These are phyloP conservation scores for Gonium pectorale DNA, from an alignment of 139 green algal genomes.

Conservation along the genomic window DNA sequence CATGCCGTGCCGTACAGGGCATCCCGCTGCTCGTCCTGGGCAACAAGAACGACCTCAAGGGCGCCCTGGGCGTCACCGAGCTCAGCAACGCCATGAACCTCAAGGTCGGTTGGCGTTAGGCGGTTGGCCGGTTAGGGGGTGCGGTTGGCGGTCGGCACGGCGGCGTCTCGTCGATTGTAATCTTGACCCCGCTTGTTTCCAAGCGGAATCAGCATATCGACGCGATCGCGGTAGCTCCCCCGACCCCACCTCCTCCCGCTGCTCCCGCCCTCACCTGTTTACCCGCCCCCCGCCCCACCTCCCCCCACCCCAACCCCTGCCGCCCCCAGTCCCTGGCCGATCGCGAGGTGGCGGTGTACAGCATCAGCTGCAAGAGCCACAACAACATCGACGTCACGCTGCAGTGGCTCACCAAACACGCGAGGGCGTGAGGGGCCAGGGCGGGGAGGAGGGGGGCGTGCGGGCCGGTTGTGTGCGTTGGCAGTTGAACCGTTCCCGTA, in stretches of 20 bases:
- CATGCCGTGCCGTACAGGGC: no score
- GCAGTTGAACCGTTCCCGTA: no score
- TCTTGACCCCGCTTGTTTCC: no score
- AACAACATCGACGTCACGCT: conserved; percentile 96
- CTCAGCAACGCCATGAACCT: conserved; percentile 88
- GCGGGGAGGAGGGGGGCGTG: no score
- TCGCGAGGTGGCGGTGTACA: conserved; percentile 94
- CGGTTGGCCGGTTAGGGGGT: not conserved
- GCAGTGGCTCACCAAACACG: conserved; percentile 93
- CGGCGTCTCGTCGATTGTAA: no score
- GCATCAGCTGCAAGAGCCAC: conserved; percentile 94
- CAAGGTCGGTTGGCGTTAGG: conserved; percentile 79
- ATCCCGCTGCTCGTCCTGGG: conserved; percentile 97
- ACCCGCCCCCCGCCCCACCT: not conserved
- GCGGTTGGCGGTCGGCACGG: not conserved
- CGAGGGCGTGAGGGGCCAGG: conserved; percentile 74
- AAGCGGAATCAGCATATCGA: not conserved
- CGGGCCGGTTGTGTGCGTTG: no score
- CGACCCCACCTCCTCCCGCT: not conserved
- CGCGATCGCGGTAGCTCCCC: not conserved
- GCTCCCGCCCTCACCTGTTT: not conserved
- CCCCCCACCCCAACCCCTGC: not conserved
- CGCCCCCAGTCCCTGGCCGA: conserved; percentile 61
- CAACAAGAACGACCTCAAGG: conserved; percentile 97
- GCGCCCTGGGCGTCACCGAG: conserved; percentile 79